Percentiles rank a stretch among this genome's conserved stretches.
These are phyloP conservation scores for Suillus discolor DNA, from an alignment of 768 basidiomycete genomes.

Conservation along the genomic window DNA sequence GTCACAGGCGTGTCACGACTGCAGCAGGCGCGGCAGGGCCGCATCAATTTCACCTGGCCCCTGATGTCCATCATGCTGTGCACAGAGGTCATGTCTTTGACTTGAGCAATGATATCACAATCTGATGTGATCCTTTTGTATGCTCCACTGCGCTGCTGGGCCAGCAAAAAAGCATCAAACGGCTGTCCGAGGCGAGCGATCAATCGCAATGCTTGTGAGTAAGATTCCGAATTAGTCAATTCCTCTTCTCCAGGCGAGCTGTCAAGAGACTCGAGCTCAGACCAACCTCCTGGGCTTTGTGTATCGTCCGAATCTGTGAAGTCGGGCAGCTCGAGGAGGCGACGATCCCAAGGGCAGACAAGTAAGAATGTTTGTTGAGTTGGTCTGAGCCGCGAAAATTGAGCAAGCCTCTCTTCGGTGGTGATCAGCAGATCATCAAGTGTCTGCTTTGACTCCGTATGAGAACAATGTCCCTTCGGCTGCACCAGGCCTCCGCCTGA, in stretches of 20 bases:
- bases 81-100: background rate
- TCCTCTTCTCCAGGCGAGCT: background rate
- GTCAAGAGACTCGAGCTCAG: background rate
- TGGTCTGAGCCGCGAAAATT: background rate
- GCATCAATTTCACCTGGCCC: too few species aligned
- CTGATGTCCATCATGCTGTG: background rate
- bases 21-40: too few species aligned
- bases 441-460: background rate
- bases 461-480: background rate
- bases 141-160: background rate
- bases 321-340: background rate
- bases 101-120: background rate
- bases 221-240: background rate
- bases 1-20: too few species aligned
- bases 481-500: background rate
- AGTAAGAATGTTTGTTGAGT: background rate
- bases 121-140: background rate
- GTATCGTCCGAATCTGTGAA: background rate
- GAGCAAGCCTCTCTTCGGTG: background rate
- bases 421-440: background rate
- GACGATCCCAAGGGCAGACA: background rate
- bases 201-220: background rate
- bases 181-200: background rate
- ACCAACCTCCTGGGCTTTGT: background rate
- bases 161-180: background rate